Evolutionary conservation across 2,329 filamentous ascomycete genomes (phyloP).

Genomic region (Pseudovirgaria hyperparasitica): DNA sequence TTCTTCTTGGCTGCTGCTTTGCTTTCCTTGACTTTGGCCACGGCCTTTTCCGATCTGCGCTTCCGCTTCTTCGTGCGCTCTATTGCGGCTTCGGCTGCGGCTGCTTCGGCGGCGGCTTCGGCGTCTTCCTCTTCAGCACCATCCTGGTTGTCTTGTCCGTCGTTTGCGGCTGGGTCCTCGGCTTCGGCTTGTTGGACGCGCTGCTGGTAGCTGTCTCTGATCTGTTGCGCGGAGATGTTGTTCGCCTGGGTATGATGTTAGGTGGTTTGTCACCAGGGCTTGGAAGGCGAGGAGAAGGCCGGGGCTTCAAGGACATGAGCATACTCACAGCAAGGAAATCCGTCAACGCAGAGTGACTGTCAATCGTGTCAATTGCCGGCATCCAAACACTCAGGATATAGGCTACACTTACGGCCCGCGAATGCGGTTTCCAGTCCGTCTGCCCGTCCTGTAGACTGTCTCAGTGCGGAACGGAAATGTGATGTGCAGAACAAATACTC

Average conservation of each 20-base stretch:
- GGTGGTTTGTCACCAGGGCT: background rate
- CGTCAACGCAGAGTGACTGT: constrained; percentile 50
- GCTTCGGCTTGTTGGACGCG: constrained; percentile 36
- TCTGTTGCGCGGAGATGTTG: constrained; percentile 57
- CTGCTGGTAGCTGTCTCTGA: constrained; percentile 45
- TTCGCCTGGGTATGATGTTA: constrained; percentile 39
- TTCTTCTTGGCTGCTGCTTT: constrained; percentile 40
- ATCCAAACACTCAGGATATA: background rate
- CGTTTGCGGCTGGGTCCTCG: constrained; percentile 22
- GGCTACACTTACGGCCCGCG: constrained; percentile 37
- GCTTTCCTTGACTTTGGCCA: constrained; percentile 27
- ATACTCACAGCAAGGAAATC: constrained; percentile 50
- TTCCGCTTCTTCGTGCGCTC: constrained; percentile 42
- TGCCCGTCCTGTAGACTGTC: constrained; percentile 10
- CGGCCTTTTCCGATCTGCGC: constrained; percentile 39
- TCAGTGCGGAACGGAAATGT: no score
- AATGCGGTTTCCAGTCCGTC: constrained; percentile 32
- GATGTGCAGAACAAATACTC: no score
- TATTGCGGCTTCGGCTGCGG: constrained; percentile 28
- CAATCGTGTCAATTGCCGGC: constrained; percentile 1
- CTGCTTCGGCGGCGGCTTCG: constrained; percentile 17
- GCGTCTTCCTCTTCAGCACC: constrained; percentile 21
- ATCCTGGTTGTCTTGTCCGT: constrained; percentile 19
- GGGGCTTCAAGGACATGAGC: constrained; percentile 1
- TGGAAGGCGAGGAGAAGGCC: background rate